Evolutionary conservation across 164 flowering plant species (phyloP).

Genomic region (Berberis vulgaris): DNA sequence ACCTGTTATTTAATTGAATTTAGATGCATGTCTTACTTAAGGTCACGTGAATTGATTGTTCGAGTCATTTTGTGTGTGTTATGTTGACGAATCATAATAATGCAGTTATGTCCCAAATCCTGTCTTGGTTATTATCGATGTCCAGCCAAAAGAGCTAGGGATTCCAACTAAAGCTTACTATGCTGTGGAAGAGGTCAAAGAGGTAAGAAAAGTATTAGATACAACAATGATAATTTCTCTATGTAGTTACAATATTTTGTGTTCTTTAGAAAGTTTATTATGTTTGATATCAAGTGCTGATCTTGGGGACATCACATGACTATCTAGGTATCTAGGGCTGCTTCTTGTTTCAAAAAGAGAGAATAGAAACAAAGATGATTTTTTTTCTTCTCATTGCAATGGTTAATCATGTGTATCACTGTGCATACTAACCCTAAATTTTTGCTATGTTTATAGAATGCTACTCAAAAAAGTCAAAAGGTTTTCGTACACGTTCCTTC

Average conservation of each 20-base stretch:
- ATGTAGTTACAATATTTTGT: no score
- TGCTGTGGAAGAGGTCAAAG: constrained; percentile 96
- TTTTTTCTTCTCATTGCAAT: neutral
- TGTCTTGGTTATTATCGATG: constrained; percentile 94
- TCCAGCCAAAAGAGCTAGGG: constrained; percentile 93
- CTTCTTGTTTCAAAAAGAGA: no score
- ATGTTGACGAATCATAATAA: neutral
- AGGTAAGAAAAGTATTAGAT: constrained; percentile 33
- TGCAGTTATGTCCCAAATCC: constrained; percentile 94
- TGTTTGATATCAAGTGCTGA: no score
- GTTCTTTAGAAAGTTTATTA: no score
- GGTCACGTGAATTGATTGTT: no score
- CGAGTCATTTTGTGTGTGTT: no score
- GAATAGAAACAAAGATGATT: no score
- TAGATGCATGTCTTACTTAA: no score
- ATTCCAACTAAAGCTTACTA: constrained; percentile 95
- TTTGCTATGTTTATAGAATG: constrained; percentile 55
- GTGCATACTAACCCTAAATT: neutral
- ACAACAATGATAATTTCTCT: neutral
- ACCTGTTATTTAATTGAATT: no score
- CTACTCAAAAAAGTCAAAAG: constrained; percentile 97
- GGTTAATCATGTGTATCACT: neutral
- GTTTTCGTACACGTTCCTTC: constrained; percentile 96
- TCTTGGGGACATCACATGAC: no score
- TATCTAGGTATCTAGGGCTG: no score